These are phyloP conservation scores for Heliocybe sulcata DNA, from an alignment of 1,284 basidiomycete genomes.

Conservation along the genomic window DNA sequence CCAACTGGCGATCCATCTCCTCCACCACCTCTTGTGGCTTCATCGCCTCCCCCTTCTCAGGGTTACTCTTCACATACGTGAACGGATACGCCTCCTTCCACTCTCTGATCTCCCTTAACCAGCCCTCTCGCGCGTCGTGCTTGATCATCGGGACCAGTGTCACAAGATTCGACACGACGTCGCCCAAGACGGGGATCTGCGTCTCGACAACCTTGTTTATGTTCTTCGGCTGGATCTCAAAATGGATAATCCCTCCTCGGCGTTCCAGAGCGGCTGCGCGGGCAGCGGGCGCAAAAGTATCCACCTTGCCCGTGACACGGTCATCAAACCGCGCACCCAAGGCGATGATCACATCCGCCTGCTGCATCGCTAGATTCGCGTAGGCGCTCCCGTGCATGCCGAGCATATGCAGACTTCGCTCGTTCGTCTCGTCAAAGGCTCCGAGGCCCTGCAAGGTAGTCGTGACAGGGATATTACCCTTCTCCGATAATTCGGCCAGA, in stretches of 20 bases:
- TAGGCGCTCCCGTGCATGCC: slow-evolving; percentile 99
- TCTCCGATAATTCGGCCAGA: slow-evolving; percentile 73
- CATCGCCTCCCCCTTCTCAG: slow-evolving; percentile 55
- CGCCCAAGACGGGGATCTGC: slow-evolving; percentile 89
- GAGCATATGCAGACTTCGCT: slow-evolving; percentile 91
- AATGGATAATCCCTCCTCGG: slow-evolving; percentile 96
- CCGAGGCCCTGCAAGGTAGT: slow-evolving; percentile 96
- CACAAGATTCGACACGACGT: slow-evolving; percentile 81
- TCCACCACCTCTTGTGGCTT: slow-evolving; percentile 98
- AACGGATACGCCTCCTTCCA: slow-evolving; percentile 95
- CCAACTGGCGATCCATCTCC: slow-evolving; percentile 77
- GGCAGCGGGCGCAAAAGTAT: slow-evolving; percentile 88
- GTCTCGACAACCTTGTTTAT: slow-evolving; percentile 99
- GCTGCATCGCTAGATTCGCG: slow-evolving; percentile 96
- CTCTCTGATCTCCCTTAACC: slow-evolving; percentile 76
- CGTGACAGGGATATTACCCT: slow-evolving; percentile 94
- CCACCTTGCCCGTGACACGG: slow-evolving; percentile 92
- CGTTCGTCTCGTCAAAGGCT: slow-evolving; percentile 88
- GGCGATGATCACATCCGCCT: slow-evolving; percentile 96
- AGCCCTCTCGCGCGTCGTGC: slow-evolving; percentile 57
- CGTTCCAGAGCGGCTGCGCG: slow-evolving; percentile 81
- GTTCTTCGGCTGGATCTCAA: slow-evolving; percentile 98
- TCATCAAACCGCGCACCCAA: slow-evolving; percentile 97
- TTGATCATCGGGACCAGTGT: slow-evolving; percentile 79
- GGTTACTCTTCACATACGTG: slow-evolving; percentile 66